phyloP scores from a whole-genome alignment of 1,139 yeast species.

The Debaryomyces sp. region DNA sequence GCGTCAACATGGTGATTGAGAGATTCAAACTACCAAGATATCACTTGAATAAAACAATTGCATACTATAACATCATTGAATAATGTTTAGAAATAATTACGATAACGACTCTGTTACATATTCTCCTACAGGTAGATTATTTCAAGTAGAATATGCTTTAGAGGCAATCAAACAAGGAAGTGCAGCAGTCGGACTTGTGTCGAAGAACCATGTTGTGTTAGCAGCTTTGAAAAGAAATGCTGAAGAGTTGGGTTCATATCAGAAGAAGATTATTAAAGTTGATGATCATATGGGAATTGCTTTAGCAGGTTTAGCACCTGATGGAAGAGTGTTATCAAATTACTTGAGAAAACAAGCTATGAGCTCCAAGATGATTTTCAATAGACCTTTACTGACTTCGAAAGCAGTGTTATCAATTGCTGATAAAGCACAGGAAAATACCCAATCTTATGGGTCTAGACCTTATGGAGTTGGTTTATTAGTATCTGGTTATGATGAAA shows the following conservation, averaged over 20 bases:
- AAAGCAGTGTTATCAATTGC: conserved; percentile 87
- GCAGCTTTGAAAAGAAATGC: conserved; percentile 96
- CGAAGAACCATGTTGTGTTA: conserved; percentile 83
- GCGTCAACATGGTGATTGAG: conserved; percentile 1
- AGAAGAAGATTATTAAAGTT: conserved; percentile 86
- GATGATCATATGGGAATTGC: conserved; percentile 96
- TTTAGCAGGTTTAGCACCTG: conserved; percentile 97
- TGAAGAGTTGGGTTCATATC: conserved; percentile 96
- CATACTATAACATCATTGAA: conserved; percentile 1
- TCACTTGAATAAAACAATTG: not conserved
- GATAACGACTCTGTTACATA: conserved; percentile 98
- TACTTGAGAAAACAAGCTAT: conserved; percentile 90
- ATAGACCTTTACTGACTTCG: conserved; percentile 83
- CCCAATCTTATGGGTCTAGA: conserved; percentile 94
- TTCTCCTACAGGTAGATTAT: conserved; percentile 95
- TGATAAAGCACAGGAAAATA: conserved; percentile 95
- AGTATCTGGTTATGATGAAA: conserved; percentile 89
- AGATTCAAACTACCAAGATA: not conserved
- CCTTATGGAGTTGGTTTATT: conserved; percentile 97
- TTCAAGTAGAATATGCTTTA: conserved; percentile 93
- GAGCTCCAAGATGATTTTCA: conserved; percentile 82
- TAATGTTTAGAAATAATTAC: conserved; percentile 91
- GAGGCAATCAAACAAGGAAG: conserved; percentile 98
- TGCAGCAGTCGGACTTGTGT: conserved; percentile 92
- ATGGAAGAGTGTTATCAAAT: conserved; percentile 90